Evolutionary conservation across 2,329 filamentous ascomycete genomes (phyloP), one percentile per base, ranked within the genome.

Genomic region (Sphaerulina populicola): DNA sequence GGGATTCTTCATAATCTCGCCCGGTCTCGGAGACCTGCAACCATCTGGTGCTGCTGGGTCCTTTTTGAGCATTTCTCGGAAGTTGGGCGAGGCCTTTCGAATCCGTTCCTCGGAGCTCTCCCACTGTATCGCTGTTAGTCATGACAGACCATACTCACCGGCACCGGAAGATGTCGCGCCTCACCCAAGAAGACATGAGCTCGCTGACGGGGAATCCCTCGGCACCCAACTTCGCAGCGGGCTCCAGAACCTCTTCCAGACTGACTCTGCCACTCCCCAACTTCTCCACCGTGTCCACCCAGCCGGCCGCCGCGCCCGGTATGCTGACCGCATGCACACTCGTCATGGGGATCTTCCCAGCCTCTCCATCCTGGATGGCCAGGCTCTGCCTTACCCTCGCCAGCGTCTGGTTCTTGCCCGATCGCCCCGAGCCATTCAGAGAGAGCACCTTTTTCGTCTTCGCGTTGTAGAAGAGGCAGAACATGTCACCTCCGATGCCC

Each of bases 401-500:
- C 0, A 94, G 75, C 0, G 82, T 86, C 56, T 73, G 81, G 35
- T 83, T 81, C 46, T 71, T 75, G 4, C 86, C 82, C 3, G 88
- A 81, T 27, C 93, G 82, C n/a, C 93, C 93, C 1, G 90, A 96
- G 15, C 90, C 93, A 69, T 98, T 98, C 69, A 97, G 74, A 8
- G 89, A 87, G 49, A 82, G 84, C 7, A 97, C 84, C 57, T 86
- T 85, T 65, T 86, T 85, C 0, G 83, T 87, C 60, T 84, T 79
- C 38, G 88, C 88, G 66, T 94, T 80, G 73, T 91, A 97, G 75
- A 81, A 96, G 33, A 97, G 80, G 68, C 90, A 90, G 72, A 97
- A 98, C 82, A 95, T 89, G 71, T 98, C 93, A 56, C 93, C 93
- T 51, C 93, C 93, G 54, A 98, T 96, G 37, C 93, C 93, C 0